Conservation (phyloP, 1,284 basidiomycete species). For the Moesziomyces sp. region DNA sequence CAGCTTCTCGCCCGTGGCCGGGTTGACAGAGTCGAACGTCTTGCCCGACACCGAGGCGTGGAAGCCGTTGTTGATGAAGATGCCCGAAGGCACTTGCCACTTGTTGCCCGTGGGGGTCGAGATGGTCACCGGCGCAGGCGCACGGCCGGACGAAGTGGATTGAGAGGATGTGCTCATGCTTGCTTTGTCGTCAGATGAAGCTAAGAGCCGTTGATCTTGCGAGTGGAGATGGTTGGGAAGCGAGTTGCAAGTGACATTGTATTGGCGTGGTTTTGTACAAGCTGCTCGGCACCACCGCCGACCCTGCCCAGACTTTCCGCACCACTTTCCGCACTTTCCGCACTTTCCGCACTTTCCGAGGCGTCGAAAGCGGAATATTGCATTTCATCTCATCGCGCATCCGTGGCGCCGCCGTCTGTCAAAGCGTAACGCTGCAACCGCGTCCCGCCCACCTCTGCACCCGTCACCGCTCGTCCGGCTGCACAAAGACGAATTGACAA, state of each 20-base stretch:
- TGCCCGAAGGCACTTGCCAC: slow-evolving; percentile 46
- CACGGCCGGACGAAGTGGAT: slow-evolving; percentile 11
- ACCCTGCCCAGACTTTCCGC: too few relatives aligned
- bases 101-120: slow-evolving; percentile 57
- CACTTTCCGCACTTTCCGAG: too few relatives aligned
- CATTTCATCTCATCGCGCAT: too few relatives aligned
- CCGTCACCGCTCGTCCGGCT: too few relatives aligned
- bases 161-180: slow-evolving; percentile 10
- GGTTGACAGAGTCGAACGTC: slow-evolving; percentile 55
- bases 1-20: slow-evolving; percentile 52
- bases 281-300: too few relatives aligned
- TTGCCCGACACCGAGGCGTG: slow-evolving; percentile 47
- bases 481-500: too few relatives aligned
- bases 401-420: too few relatives aligned
- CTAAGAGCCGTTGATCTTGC: background rate
- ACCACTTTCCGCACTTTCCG: too few relatives aligned
- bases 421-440: too few relatives aligned
- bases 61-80: slow-evolving; percentile 60
- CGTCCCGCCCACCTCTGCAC: too few relatives aligned
- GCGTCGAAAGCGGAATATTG: too few relatives aligned
- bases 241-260: background rate
- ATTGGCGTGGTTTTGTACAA: background rate
- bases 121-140: slow-evolving; percentile 49
- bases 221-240: background rate
- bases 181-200: background rate